Evolutionary conservation across 2,329 filamentous ascomycete species (phyloP).

Genomic region (Tolypocladium cylindrosporum): DNA sequence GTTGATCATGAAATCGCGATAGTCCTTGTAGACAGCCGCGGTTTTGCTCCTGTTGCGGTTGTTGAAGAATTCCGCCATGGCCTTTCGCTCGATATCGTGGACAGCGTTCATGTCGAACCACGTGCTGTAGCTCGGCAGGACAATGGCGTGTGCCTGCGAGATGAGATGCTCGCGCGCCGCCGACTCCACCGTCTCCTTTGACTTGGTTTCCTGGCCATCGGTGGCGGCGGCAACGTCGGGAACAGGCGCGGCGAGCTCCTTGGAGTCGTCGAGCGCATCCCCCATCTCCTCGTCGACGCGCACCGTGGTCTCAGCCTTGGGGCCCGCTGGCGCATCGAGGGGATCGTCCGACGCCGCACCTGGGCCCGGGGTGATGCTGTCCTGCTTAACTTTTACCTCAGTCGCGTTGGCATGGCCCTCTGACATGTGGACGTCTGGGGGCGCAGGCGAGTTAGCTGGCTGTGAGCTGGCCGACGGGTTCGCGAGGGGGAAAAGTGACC

Average conservation of each 20-base stretch:
- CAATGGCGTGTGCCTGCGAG: conserved; percentile 88
- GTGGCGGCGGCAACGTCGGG: conserved; percentile 36
- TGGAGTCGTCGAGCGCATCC: conserved; percentile 46
- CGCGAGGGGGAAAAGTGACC: conserved; percentile 24
- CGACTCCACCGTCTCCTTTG: conserved; percentile 73
- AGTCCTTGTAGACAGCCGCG: conserved; percentile 93
- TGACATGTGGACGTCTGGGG: conserved; percentile 53
- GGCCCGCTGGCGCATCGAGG: conserved; percentile 58
- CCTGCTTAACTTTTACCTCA: conserved; percentile 48
- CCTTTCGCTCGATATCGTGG: conserved; percentile 86
- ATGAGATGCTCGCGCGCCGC: conserved; percentile 87
- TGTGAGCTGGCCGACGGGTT: background rate
- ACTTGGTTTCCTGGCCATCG: conserved; percentile 49
- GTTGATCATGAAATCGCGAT: conserved; percentile 99
- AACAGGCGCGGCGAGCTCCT: conserved; percentile 33
- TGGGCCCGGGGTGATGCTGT: conserved; percentile 48
- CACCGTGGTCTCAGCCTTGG: conserved; percentile 42
- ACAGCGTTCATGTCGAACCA: conserved; percentile 99
- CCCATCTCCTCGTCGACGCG: conserved; percentile 75
- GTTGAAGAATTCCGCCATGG: conserved; percentile 97
- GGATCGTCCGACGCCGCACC: conserved; percentile 48
- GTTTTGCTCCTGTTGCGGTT: conserved; percentile 97
- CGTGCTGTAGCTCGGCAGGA: conserved; percentile 92
- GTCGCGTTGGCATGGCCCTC: conserved; percentile 28
- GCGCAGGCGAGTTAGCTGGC: conserved; percentile 1